A percentile compares a stretch with the other conserved stretches of the same genome.
Evolutionary conservation across 2,329 filamentous ascomycete species (phyloP).

Genomic region (Geosmithia flava): DNA sequence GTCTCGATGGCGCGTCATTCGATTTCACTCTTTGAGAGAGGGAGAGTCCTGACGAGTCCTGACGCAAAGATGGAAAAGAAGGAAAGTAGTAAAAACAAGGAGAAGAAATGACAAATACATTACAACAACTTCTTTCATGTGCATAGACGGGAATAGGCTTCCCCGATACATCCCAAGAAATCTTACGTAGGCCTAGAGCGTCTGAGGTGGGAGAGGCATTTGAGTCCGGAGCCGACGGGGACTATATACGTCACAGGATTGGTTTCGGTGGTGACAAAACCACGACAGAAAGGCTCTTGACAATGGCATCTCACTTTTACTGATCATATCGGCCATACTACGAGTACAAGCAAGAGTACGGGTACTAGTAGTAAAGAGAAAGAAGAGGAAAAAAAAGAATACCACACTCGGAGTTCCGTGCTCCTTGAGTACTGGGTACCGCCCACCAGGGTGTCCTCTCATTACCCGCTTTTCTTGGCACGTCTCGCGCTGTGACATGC

Average conservation of each 20-base stretch:
- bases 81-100: not conserved
- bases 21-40: not conserved
- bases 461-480: constrained; percentile 4
- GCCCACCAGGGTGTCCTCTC: not conserved
- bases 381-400: too few relatives aligned
- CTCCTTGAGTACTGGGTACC: not conserved
- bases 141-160: not conserved
- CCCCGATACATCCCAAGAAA: not conserved
- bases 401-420: not conserved
- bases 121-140: not conserved
- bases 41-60: too few relatives aligned
- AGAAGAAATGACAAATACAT: not conserved
- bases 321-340: not conserved
- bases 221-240: not conserved
- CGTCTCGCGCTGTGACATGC: constrained; percentile 1
- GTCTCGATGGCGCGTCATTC: not conserved
- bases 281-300: too few relatives aligned
- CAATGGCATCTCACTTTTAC: not conserved
- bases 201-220: not conserved
- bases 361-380: too few relatives aligned
- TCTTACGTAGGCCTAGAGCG: not conserved
- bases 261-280: not conserved
- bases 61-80: not conserved
- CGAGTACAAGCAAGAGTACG: too few relatives aligned
- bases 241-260: not conserved